Conservation (phyloP, 2,329 filamentous ascomycete species). For the Sporothrix euskadiensis region DNA sequence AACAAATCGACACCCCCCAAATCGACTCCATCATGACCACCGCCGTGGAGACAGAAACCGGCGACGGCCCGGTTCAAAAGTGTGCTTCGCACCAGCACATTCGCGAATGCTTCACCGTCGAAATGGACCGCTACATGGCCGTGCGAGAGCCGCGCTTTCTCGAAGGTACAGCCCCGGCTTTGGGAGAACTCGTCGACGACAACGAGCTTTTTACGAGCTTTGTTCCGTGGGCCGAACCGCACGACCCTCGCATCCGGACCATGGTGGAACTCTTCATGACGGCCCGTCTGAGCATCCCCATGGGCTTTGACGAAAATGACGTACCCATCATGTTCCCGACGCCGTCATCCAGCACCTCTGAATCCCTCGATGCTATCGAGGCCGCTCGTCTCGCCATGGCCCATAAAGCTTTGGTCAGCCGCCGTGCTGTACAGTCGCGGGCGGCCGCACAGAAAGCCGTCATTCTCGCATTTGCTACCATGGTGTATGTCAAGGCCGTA, state of each 20-base stretch:
- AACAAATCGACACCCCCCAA: not conserved
- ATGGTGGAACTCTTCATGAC: not conserved
- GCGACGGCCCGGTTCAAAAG: not conserved
- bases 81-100: not conserved
- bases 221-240: not conserved
- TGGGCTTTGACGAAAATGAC: not conserved
- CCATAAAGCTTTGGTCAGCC: not conserved
- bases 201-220: not conserved
- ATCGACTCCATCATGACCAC: not conserved
- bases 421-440: not conserved
- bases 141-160: not conserved
- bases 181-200: not conserved
- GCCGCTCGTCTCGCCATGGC: not conserved
- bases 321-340: not conserved
- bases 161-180: not conserved
- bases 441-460: not conserved
- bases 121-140: conserved; percentile 10
- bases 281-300: not conserved
- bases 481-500: not conserved
- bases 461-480: not conserved
- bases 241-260: conserved; percentile 1
- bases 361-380: not conserved
- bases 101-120: not conserved
- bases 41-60: not conserved
- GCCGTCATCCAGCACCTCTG: not conserved